Evolutionary conservation across 1,139 yeast species (phyloP), one percentile per base, ranked within the genome.

Genomic region (Yamadazyma friedrichii): DNA sequence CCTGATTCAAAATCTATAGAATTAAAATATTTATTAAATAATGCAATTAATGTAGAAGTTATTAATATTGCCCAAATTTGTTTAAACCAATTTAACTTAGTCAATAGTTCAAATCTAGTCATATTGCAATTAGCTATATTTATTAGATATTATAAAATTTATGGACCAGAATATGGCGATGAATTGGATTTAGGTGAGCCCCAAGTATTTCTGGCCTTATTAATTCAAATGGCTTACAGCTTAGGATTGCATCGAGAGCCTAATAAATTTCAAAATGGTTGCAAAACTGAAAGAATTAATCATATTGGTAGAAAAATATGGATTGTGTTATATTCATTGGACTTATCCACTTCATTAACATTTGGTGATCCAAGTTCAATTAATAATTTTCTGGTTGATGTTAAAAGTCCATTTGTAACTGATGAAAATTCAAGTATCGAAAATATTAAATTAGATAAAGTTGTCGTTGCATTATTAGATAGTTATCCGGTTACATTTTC

Each of bases 101-200:
- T 65, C 49, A 53, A 65, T 38, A 51, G 52, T 15, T 67, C 75
- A 16, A 74, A 77, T 26, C 49, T 80, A 40, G 65, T 70, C 0
- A 67, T 78, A 8, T 61, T 80, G 42, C 84, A 80, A 51, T 70
- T 79, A 38, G 65, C 76, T 1, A 48, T 72, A 10, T 53, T 67
- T 37, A 52, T 64, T 33, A 56, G 78, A 43, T 51, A 61, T 17
- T 75, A 75, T 53, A 70, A 67, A 37, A 50, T 56, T 30, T 51
- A 59, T 45, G 66, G 79, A 0, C 80, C 79, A 3, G 80, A 76
- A 49, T 78, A 74, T 49, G 78, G 80, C n/a, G 73, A 70, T 41
- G 65, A 60, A 8, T 60, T 64, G 2, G 81, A 79, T 27, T 69
- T 70, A 4, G 78, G 78, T 10, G 78, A 74, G 46, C 65, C 74